A percentile compares a stretch with the other conserved stretches of the same genome.
phyloP scores from a whole-genome alignment of 345 rosid species.

The Acer saccharum region DNA sequence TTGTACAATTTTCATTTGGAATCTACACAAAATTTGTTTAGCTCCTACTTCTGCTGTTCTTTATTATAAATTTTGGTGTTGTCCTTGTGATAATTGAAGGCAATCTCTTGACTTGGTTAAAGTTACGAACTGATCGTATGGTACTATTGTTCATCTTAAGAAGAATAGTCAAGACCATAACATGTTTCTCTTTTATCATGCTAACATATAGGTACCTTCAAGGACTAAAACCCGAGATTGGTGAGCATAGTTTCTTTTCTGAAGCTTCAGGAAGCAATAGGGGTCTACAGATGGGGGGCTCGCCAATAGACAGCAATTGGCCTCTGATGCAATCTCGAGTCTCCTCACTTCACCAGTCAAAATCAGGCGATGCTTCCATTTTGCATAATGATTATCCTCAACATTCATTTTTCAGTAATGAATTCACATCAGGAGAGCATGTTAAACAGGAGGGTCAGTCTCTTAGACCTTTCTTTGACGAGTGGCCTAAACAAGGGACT shows the following conservation, averaged over 20 bases:
- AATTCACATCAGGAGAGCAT: slow-evolving; percentile 30
- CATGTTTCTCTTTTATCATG: background rate
- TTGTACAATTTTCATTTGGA: background rate
- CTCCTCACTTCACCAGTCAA: slow-evolving; percentile 27
- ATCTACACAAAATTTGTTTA: slow-evolving; percentile 6
- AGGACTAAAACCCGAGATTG: slow-evolving; percentile 45
- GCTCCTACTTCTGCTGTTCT: background rate
- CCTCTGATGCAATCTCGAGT: slow-evolving; percentile 46
- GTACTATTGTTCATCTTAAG: background rate
- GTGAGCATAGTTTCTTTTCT: slow-evolving; percentile 46
- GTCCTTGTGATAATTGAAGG: background rate
- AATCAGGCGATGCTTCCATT: slow-evolving; percentile 26
- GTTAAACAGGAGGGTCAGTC: slow-evolving; percentile 44
- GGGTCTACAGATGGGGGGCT: slow-evolving; percentile 34
- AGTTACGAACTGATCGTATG: background rate
- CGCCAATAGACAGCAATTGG: slow-evolving; percentile 42
- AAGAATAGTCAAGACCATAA: background rate
- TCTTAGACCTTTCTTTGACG: slow-evolving; percentile 59
- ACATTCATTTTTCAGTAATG: slow-evolving; percentile 31
- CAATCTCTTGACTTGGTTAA: background rate
- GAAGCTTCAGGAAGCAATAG: slow-evolving; percentile 47
- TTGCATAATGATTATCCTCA: slow-evolving; percentile 41
- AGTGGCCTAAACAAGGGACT: slow-evolving; percentile 51
- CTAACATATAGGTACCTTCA: slow-evolving; percentile 38
- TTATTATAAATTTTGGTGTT: background rate